phyloP scores from a whole-genome alignment of 768 basidiomycete species.

The Podaxis sp. region DNA sequence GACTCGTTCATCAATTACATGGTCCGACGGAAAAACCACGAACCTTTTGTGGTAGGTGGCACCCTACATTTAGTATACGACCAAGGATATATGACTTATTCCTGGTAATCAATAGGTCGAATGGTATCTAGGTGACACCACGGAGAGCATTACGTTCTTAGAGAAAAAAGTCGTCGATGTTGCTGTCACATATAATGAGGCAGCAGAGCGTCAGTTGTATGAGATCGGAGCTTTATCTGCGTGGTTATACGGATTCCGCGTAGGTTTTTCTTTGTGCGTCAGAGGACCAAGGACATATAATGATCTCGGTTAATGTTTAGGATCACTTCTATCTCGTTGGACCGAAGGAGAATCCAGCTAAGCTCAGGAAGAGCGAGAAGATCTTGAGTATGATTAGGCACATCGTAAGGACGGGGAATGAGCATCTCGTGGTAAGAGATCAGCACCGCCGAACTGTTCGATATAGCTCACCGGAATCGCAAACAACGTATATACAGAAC shows the following conservation, averaged over 20 bases:
- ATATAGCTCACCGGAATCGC: background rate
- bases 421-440: slow-evolving; percentile 34
- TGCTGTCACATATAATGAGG: slow-evolving; percentile 52
- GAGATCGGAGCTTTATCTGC: slow-evolving; percentile 27
- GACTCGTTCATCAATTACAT: slow-evolving; percentile 41
- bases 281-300: background rate
- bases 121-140: slow-evolving; percentile 60
- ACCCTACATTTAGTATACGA: background rate
- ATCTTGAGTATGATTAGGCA: slow-evolving; percentile 45
- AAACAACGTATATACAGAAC: slow-evolving; percentile 20
- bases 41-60: slow-evolving; percentile 31
- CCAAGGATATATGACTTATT: background rate
- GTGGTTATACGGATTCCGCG: slow-evolving; percentile 43
- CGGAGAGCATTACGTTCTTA: slow-evolving; percentile 44
- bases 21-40: slow-evolving; percentile 25
- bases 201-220: slow-evolving; percentile 41
- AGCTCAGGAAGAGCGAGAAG: slow-evolving; percentile 28
- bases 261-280: slow-evolving; percentile 21
- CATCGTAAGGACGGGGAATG: slow-evolving; percentile 42
- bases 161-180: slow-evolving; percentile 42
- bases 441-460: background rate
- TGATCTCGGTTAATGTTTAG: slow-evolving; percentile 19
- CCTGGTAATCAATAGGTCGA: slow-evolving; percentile 36
- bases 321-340: slow-evolving; percentile 53
- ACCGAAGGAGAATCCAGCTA: slow-evolving; percentile 44